Percentiles rank a stretch among this genome's conserved stretches.
Conservation (phyloP, 2,329 filamentous ascomycete species). For the Scedosporium apiospermum region DNA sequence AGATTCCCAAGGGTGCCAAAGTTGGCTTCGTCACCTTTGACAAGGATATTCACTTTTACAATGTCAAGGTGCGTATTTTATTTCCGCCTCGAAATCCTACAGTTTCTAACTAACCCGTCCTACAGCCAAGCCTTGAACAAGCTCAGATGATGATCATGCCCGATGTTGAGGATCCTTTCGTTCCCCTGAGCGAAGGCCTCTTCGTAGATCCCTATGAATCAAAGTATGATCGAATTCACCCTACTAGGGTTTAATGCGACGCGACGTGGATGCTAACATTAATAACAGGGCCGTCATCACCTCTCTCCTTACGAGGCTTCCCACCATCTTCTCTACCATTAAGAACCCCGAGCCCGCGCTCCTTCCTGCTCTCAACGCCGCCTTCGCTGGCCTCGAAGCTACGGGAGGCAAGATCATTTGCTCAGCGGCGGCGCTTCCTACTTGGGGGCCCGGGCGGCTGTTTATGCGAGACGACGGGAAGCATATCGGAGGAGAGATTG, state of each 20-base stretch:
- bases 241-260: neutral
- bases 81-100: neutral
- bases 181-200: conserved; percentile 80
- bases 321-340: conserved; percentile 74
- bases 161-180: conserved; percentile 91
- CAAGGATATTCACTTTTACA: conserved; percentile 97
- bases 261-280: conserved; percentile 15
- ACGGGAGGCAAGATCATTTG: conserved; percentile 92
- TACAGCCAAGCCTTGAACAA: conserved; percentile 62
- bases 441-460: conserved; percentile 79
- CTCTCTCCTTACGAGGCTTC: conserved; percentile 74
- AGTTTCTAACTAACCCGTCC: conserved; percentile 12
- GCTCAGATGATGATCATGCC: conserved; percentile 99
- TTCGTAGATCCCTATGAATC: conserved; percentile 94
- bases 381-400: conserved; percentile 69
- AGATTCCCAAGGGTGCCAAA: conserved; percentile 69
- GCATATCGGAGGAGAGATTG: conserved; percentile 73
- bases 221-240: conserved; percentile 37
- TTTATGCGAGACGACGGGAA: conserved; percentile 84
- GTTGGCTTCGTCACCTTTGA: conserved; percentile 95
- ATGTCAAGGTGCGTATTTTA: conserved; percentile 60
- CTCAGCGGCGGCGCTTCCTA: conserved; percentile 78
- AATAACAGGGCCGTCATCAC: conserved; percentile 59
- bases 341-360: conserved; percentile 89
- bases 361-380: conserved; percentile 74